Percentiles rank a stretch among this genome's conserved stretches.
Conservation (phyloP, 257 asterid genomes). For the Gentiana dahurica region DNA sequence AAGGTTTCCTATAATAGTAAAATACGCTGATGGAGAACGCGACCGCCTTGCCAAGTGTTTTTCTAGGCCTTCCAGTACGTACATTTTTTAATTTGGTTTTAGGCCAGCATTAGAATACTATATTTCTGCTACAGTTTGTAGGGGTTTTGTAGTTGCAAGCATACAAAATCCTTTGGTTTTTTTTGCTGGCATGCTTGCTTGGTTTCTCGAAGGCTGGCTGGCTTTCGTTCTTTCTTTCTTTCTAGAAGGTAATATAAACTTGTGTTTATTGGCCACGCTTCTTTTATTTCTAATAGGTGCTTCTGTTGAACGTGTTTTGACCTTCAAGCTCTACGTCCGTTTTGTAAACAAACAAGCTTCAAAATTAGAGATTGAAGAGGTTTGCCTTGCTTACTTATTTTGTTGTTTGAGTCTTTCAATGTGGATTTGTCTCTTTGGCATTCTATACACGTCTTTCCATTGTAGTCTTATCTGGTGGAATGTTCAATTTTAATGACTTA, state of each 20-base stretch:
- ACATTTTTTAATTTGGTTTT: background rate
- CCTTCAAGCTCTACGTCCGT: constrained; percentile 71
- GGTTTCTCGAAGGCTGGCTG: background rate
- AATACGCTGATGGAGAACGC: constrained; percentile 68
- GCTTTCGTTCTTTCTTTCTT: constrained; percentile 6
- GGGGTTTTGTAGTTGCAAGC: no score
- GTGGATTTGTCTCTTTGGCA: no score
- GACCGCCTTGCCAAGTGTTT: constrained; percentile 56
- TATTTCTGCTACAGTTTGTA: no score
- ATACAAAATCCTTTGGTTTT: no score
- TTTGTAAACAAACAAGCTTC: constrained; percentile 60
- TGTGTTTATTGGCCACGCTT: background rate
- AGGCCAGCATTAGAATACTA: background rate
- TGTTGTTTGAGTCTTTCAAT: no score
- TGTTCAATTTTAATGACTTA: no score
- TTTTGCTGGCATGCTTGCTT: background rate
- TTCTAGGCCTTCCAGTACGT: constrained; percentile 8
- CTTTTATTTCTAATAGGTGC: constrained; percentile 35
- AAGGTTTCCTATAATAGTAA: constrained; percentile 46
- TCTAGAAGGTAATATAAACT: no score
- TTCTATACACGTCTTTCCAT: background rate
- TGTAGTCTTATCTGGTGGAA: background rate
- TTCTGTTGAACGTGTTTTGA: constrained; percentile 20
- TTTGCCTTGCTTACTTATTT: constrained; percentile 16
- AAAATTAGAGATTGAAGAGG: constrained; percentile 67